phyloP scores from a whole-genome alignment of 2,329 filamentous ascomycete species.

The Aphanocladium album region DNA sequence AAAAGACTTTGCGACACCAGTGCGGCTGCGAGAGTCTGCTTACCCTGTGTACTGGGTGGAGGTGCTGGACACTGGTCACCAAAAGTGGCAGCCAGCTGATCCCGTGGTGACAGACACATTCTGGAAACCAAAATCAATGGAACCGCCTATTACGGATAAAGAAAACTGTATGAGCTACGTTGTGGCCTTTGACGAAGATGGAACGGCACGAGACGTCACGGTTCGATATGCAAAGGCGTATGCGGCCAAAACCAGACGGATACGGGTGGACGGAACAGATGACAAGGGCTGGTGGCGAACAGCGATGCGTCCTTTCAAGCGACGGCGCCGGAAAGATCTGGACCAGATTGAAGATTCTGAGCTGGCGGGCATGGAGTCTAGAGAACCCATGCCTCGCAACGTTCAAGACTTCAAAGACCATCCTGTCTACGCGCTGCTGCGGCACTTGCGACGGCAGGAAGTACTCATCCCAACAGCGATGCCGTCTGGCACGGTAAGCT shows the following conservation, averaged over 20 bases:
- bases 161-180: constrained; percentile 79
- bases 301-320: constrained; percentile 45
- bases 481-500: constrained; percentile 71
- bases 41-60: constrained; percentile 95
- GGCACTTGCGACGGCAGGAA: constrained; percentile 79
- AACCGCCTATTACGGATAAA: constrained; percentile 74
- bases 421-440: constrained; percentile 75
- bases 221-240: constrained; percentile 81
- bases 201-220: constrained; percentile 77
- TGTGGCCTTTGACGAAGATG: constrained; percentile 77
- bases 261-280: constrained; percentile 62
- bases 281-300: constrained; percentile 50
- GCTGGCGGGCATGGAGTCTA: constrained; percentile 62
- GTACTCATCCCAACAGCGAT: constrained; percentile 67
- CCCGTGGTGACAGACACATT: constrained; percentile 73
- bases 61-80: constrained; percentile 75
- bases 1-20: constrained; percentile 8
- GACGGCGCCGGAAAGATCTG: constrained; percentile 48
- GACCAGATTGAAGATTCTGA: constrained; percentile 83
- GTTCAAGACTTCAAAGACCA: constrained; percentile 85
- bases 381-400: constrained; percentile 81
- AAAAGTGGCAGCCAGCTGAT: constrained; percentile 90
- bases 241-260: constrained; percentile 80
- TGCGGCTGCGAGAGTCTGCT: constrained; percentile 60
- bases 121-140: constrained; percentile 69